Conservation (phyloP, 306 rosid genomes). For the Rosa chinensis region DNA sequence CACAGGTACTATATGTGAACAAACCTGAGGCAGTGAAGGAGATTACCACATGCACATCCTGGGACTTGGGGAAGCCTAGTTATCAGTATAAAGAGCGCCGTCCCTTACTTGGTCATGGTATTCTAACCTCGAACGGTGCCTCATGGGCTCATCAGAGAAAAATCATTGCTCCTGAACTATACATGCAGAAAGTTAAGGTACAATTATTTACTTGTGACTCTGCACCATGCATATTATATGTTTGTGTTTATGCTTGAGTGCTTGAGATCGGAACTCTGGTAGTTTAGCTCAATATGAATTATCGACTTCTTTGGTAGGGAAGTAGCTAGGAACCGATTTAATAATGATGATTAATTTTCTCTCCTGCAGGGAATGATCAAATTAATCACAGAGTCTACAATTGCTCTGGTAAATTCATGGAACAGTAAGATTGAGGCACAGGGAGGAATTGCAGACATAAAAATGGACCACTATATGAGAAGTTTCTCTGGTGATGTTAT, state of each 20-base stretch:
- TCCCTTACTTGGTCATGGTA: conserved; percentile 49
- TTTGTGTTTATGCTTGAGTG: too few species aligned
- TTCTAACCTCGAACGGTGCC: conserved; percentile 42
- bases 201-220: background rate
- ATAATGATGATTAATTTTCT: background rate
- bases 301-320: background rate
- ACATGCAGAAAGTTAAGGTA: conserved; percentile 57
- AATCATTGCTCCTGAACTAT: conserved; percentile 47
- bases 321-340: background rate
- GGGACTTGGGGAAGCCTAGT: conserved; percentile 44
- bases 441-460: conserved; percentile 13
- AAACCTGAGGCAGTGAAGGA: conserved; percentile 37
- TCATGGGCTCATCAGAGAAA: conserved; percentile 45
- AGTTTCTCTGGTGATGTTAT: conserved; percentile 26
- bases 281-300: too few species aligned
- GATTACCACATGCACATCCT: conserved; percentile 35
- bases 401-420: background rate
- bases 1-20: conserved; percentile 31
- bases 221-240: background rate
- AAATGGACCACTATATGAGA: conserved; percentile 5
- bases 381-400: conserved; percentile 18
- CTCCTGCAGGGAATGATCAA: conserved; percentile 13
- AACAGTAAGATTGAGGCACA: background rate
- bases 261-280: background rate
- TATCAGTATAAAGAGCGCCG: conserved; percentile 32